Evolutionary conservation across 140 eudicot species (phyloP), one percentile per base, ranked within the genome.

Genomic region (Cichorium intybus): DNA sequence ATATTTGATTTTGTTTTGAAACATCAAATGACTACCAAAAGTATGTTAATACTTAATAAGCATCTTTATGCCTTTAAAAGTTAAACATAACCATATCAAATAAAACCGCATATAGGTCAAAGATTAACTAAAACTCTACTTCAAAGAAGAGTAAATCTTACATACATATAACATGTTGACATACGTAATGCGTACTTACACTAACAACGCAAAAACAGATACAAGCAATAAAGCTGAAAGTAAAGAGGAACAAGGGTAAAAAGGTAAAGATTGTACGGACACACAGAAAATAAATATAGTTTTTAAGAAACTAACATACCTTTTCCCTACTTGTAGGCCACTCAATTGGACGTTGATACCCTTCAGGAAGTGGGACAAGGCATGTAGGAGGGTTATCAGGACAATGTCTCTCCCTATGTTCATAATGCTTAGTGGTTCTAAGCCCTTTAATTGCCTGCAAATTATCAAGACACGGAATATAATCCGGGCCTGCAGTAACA

Each of bases 311-410:
- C 37, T 4, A 6, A 15, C 10, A 23, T 73, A 92, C 99, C 95
- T 85, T 88, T 65, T 93, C 99, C 78, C 99, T 80, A 81, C 99
- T 93, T 28, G 89, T 85, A 58, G 99, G 99, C 99, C 99, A 93
- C 75, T 77, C 82, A 8, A 88, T 79, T 10, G 97, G 66, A 14
- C 80, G 90, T 54, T 78, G 84, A 64, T 93, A 93, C 62, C 99
- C 99, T 75, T 88, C 85, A 23, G 99, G 99, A 54, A 93, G 77
- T 21, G 95, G 87, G 72, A 93, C 97, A 74, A 93, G 97, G 68
- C 99, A 93, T 29, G 97, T 80, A 27, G 99, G 99, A 2, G 99
- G 90, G 54, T 80, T 80, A 2, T 84, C 88, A 0, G 99, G 99
- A 63, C 99, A 93, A 58, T 88, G 95, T 77, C 99, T 86, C 74